Conservation (phyloP, 352 stramenopile species). For the Globisporangium nunn region DNA sequence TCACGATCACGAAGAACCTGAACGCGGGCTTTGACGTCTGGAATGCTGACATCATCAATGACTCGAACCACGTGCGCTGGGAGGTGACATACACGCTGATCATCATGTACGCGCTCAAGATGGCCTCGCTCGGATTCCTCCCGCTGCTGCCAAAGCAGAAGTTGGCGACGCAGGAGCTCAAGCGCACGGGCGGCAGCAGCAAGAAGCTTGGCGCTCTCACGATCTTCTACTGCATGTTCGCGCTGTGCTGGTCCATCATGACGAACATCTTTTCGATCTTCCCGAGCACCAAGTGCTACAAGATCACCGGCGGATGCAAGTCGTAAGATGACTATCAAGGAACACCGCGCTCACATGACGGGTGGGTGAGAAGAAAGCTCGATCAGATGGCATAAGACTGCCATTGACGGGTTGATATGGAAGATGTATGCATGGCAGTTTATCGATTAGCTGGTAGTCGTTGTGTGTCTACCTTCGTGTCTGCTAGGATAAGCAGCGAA, state of each 20-base stretch:
- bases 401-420: too few relatives aligned
- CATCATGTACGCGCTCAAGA: constrained; percentile 18
- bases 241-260: constrained; percentile 13
- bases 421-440: too few relatives aligned
- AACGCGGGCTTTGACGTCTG: constrained; percentile 14
- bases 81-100: constrained; percentile 23
- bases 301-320: constrained; percentile 12
- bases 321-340: not conserved
- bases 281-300: constrained; percentile 9
- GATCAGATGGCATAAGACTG: too few relatives aligned
- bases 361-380: too few relatives aligned
- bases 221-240: constrained; percentile 15
- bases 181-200: constrained; percentile 13
- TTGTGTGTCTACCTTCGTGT: too few relatives aligned
- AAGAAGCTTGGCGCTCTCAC: constrained; percentile 11
- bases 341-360: not conserved
- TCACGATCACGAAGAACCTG: constrained; percentile 18
- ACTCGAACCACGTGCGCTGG: constrained; percentile 13
- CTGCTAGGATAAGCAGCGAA: too few relatives aligned
- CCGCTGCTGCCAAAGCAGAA: constrained; percentile 20
- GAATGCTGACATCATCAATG: constrained; percentile 14
- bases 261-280: constrained; percentile 19
- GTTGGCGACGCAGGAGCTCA: constrained; percentile 19
- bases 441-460: too few relatives aligned
- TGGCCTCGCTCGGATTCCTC: constrained; percentile 13